Percentiles rank a stretch among this genome's conserved stretches.
Conservation (phyloP, 2,329 filamentous ascomycete species). For the Pestalotiopsis sp. region DNA sequence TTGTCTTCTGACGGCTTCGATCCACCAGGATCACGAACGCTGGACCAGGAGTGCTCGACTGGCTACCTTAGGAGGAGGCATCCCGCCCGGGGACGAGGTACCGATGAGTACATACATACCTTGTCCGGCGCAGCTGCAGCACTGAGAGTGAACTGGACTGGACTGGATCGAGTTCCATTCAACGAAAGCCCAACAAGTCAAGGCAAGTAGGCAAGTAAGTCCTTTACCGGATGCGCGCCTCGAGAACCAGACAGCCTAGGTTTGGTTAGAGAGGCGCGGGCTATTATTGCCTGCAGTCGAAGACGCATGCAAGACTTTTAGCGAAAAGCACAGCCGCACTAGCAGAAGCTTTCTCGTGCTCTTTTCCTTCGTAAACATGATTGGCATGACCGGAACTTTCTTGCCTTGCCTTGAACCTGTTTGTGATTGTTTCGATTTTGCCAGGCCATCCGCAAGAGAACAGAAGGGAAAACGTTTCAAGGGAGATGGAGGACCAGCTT, state of each 20-base stretch:
- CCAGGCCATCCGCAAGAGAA: no score
- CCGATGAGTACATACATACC: neutral
- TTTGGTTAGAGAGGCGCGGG: neutral
- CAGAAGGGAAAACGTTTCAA: no score
- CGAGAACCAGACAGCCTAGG: neutral
- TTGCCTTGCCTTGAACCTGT: neutral
- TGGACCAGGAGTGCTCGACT: neutral
- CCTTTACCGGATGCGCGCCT: conserved; percentile 5
- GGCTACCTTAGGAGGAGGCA: neutral
- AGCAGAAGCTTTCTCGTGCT: neutral
- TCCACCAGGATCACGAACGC: conserved; percentile 6
- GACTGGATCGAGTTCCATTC: neutral
- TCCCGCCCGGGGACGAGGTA: conserved; percentile 2
- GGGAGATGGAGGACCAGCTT: neutral
- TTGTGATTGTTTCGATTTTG: neutral
- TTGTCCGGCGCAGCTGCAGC: neutral
- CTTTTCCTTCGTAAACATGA: neutral
- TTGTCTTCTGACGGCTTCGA: conserved; percentile 2
- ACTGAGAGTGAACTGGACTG: neutral
- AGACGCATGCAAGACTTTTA: neutral
- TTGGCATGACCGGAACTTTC: neutral
- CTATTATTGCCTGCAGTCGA: conserved; percentile 7
- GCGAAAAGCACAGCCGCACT: conserved; percentile 5
- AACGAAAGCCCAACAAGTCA: neutral
- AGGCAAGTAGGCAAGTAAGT: neutral